Conservation (phyloP, 345 rosid genomes). For the Tarenaya hassleriana region DNA sequence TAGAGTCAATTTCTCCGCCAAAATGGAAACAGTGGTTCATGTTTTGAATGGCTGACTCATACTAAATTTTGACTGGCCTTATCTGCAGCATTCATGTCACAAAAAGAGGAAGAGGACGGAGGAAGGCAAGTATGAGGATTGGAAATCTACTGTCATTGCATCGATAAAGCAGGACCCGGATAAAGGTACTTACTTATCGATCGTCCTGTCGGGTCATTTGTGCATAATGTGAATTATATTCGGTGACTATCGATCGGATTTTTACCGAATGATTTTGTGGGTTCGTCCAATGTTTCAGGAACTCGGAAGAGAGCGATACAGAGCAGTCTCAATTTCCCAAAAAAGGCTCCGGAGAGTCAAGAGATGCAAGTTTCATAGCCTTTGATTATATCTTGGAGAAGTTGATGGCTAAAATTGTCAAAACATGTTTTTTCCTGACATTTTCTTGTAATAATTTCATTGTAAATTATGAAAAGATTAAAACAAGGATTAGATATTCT, state of each 20-base stretch:
- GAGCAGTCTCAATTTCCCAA: conserved; percentile 38
- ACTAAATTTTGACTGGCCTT: conserved; percentile 1
- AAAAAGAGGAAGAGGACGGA: conserved; percentile 58
- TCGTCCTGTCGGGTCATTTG: no score
- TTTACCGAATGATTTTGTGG: no score
- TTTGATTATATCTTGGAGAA: no score
- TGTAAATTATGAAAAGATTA: no score
- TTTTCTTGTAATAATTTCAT: no score
- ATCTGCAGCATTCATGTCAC: conserved; percentile 57
- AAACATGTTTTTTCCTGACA: no score
- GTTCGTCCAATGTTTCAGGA: conserved; percentile 29
- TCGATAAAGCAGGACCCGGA: conserved; percentile 40
- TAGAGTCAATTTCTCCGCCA: background rate
- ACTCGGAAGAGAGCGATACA: conserved; percentile 48
- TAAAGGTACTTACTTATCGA: conserved; percentile 36
- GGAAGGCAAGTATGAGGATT: conserved; percentile 57
- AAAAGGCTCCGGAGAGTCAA: conserved; percentile 31
- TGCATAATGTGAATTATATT: no score
- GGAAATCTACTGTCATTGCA: conserved; percentile 65
- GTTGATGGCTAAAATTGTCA: no score
- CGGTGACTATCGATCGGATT: no score
- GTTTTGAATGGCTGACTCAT: background rate
- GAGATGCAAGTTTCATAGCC: conserved; percentile 32
- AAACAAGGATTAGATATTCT: no score
- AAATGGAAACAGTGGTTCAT: background rate